A percentile compares a stretch with the other conserved stretches of the same genome.
These are phyloP conservation scores for Phyllostachys edulis DNA, from an alignment of 176 grass and related monocot genomes.

Conservation along the genomic window DNA sequence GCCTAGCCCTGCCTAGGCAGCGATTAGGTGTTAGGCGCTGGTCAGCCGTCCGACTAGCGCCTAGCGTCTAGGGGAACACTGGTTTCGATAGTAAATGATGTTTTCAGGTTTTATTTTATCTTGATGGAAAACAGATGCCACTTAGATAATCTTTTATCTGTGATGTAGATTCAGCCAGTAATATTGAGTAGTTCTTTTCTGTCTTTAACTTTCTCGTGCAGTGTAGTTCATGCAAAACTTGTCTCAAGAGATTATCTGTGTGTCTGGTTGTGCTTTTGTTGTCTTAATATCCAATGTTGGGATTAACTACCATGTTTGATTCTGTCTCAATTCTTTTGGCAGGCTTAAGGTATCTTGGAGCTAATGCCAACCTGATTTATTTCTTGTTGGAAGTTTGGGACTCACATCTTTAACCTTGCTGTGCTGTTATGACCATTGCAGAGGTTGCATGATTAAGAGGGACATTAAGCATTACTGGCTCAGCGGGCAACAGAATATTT, in stretches of 20 bases:
- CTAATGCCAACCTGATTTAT: constrained; percentile 69
- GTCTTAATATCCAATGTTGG: not conserved
- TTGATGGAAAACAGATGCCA: not conserved
- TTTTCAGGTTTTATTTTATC: constrained; percentile 8
- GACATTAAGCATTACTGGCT: constrained; percentile 29
- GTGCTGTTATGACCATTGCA: constrained; percentile 84
- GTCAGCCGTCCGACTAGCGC: no score
- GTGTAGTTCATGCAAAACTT: not conserved
- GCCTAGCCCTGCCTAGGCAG: no score
- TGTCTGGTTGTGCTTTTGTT: not conserved
- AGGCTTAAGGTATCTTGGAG: constrained; percentile 84
- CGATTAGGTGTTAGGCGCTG: no score
- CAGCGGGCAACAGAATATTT: constrained; percentile 21
- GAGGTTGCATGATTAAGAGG: constrained; percentile 55
- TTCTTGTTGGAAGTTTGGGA: constrained; percentile 86
- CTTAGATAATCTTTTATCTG: not conserved
- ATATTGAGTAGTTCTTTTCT: not conserved
- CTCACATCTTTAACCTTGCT: constrained; percentile 93
- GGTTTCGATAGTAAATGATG: not conserved
- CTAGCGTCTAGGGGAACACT: no score
- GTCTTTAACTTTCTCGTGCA: not conserved
- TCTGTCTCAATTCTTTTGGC: constrained; percentile 53
- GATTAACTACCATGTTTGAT: constrained; percentile 34
- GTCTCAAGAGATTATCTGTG: not conserved
- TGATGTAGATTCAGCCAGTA: not conserved